Evolutionary conservation across 257 asterid genomes (phyloP).

Genomic region (Capsicum pubescens): DNA sequence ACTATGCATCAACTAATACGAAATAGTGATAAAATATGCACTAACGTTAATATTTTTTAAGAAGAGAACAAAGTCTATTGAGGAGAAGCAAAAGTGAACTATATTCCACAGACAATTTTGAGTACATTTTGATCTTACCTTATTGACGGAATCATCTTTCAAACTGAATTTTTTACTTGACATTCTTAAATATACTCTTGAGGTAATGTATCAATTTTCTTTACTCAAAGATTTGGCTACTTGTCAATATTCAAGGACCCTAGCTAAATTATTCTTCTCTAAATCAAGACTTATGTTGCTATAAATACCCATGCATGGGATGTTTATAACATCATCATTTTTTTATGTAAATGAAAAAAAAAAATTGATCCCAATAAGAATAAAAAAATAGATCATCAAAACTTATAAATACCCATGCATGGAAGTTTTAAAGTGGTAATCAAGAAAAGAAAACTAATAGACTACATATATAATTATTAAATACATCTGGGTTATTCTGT

Average conservation of each 20-base stretch:
- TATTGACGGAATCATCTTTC: conserved; percentile 33
- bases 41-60: too few species aligned
- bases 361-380: too few species aligned
- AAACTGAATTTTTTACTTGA: conserved; percentile 32
- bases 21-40: too few species aligned
- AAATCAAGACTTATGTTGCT: conserved; percentile 20
- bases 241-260: not conserved
- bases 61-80: too few species aligned
- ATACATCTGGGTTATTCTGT: too few species aligned
- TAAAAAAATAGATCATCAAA: too few species aligned
- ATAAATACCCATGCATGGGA: not conserved
- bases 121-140: conserved; percentile 19
- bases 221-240: conserved; percentile 10
- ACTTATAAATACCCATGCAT: too few species aligned
- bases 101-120: not conserved
- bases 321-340: not conserved
- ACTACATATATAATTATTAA: too few species aligned
- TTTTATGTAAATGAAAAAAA: not conserved
- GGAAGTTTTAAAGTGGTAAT: too few species aligned
- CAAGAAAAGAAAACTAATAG: too few species aligned
- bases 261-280: not conserved
- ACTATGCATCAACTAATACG: too few species aligned
- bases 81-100: not conserved
- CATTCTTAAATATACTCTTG: conserved; percentile 24
- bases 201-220: not conserved